A percentile compares a stretch with the other conserved stretches of the same genome.
These are phyloP conservation scores for Pisolithus microcarpus DNA, from an alignment of 768 basidiomycete genomes.

Conservation along the genomic window DNA sequence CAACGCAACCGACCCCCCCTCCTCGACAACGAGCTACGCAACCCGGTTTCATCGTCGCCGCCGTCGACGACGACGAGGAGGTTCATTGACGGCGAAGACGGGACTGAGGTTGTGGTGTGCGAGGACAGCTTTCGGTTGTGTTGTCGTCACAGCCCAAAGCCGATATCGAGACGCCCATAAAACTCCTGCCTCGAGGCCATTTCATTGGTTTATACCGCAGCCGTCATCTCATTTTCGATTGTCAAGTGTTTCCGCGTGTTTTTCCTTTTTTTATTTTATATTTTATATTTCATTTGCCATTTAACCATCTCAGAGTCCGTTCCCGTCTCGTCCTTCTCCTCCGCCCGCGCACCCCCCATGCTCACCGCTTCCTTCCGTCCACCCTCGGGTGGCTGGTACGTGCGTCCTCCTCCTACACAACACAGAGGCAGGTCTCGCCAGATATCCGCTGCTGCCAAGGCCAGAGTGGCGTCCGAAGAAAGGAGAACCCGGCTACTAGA, in stretches of 20 bases:
- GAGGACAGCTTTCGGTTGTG: too few relatives aligned
- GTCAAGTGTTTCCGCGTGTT: constrained; percentile 5
- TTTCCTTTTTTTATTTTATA: background rate
- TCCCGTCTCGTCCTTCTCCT: constrained; percentile 2
- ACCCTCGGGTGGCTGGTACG: constrained; percentile 16
- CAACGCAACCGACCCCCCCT: too few relatives aligned
- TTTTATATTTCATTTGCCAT: constrained; percentile 4
- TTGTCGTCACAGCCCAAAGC: too few relatives aligned
- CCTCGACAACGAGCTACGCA: too few relatives aligned
- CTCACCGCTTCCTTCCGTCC: constrained; percentile 19
- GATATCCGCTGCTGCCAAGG: constrained; percentile 37
- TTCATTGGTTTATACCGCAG: constrained; percentile 2
- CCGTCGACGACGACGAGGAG: background rate
- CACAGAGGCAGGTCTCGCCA: constrained; percentile 37
- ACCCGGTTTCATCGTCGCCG: background rate
- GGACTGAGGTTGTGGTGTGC: too few relatives aligned
- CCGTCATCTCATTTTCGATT: constrained; percentile 2
- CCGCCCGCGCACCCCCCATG: constrained; percentile 9
- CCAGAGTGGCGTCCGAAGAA: constrained; percentile 38
- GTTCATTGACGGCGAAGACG: background rate
- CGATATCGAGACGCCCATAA: constrained; percentile 9
- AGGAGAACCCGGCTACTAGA: constrained; percentile 13
- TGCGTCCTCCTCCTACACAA: constrained; percentile 21
- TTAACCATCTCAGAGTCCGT: constrained; percentile 10
- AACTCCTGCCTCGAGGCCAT: constrained; percentile 15